Conservation (phyloP, 2,329 filamentous ascomycete genomes). For the Chaetomiaceae sp. region DNA sequence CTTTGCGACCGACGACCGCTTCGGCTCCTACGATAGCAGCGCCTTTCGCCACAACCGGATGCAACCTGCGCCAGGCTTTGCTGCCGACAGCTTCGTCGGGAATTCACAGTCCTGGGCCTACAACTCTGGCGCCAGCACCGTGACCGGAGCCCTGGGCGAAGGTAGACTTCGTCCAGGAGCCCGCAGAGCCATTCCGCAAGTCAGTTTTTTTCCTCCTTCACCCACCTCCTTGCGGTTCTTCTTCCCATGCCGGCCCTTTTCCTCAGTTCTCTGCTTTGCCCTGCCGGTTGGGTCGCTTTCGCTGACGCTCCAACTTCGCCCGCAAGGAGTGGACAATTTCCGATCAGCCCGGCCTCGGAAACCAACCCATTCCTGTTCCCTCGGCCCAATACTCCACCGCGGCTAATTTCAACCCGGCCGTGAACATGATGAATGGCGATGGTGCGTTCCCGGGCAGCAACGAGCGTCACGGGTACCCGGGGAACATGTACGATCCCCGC, state of each 20-base stretch:
- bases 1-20: constrained; percentile 26
- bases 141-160: constrained; percentile 25
- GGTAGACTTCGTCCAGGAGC: constrained; percentile 22
- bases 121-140: constrained; percentile 27
- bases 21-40: constrained; percentile 26
- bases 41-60: constrained; percentile 24
- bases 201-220: constrained; percentile 16
- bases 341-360: constrained; percentile 22
- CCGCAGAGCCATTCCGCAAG: constrained; percentile 20
- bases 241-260: no score
- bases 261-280: no score
- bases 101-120: constrained; percentile 27
- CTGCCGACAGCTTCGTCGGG: constrained; percentile 23
- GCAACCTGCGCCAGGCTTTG: constrained; percentile 21
- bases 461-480: constrained; percentile 22
- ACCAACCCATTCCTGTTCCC: constrained; percentile 21
- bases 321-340: constrained; percentile 24
- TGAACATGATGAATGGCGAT: constrained; percentile 23
- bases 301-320: neutral
- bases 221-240: no score
- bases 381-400: constrained; percentile 21
- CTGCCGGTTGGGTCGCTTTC: neutral
- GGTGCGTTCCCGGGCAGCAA: constrained; percentile 11
- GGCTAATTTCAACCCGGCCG: constrained; percentile 17
- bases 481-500: constrained; percentile 24